phyloP scores from a whole-genome alignment of 257 asterid genomes.

The Solanum megistacrolobum region DNA sequence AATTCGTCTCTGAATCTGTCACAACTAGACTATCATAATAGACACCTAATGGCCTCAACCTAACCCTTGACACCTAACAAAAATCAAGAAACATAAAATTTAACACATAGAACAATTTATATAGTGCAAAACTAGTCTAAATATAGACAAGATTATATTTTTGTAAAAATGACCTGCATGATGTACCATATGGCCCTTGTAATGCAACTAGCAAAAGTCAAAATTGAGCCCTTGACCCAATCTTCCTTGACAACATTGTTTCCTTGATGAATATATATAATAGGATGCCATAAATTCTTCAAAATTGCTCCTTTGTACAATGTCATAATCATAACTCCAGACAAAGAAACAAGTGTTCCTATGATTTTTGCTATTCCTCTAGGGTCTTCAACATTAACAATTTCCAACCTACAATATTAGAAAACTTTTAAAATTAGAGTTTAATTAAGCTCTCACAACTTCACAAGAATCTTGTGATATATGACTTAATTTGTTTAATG shows the following conservation, averaged over 20 bases:
- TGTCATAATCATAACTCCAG: slow-evolving; percentile 59
- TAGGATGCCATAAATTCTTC: slow-evolving; percentile 29
- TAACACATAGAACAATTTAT: too few species aligned
- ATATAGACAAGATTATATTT: neutral
- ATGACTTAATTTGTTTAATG: neutral
- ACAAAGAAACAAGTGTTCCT: slow-evolving; percentile 61
- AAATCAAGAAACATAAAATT: too few species aligned
- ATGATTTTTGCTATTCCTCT: slow-evolving; percentile 53
- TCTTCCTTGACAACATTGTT: slow-evolving; percentile 27
- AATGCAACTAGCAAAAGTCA: slow-evolving; percentile 58
- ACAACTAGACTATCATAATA: too few species aligned
- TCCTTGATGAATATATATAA: slow-evolving; percentile 30
- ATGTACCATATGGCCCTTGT: slow-evolving; percentile 64
- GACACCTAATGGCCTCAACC: too few species aligned
- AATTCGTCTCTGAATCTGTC: too few species aligned
- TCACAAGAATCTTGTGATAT: neutral
- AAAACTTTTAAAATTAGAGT: neutral
- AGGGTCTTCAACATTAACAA: slow-evolving; percentile 31
- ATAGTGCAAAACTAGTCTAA: too few species aligned
- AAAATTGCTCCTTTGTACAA: slow-evolving; percentile 57
- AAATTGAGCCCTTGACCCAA: slow-evolving; percentile 66
- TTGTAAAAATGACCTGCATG: slow-evolving; percentile 48
- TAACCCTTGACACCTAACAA: too few species aligned
- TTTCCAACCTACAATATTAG: slow-evolving; percentile 42
- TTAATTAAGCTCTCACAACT: too few species aligned